Evolutionary conservation across 192 early-diverging fungal genomes (phyloP).

Genomic region (Paraglomus brasilianum): DNA sequence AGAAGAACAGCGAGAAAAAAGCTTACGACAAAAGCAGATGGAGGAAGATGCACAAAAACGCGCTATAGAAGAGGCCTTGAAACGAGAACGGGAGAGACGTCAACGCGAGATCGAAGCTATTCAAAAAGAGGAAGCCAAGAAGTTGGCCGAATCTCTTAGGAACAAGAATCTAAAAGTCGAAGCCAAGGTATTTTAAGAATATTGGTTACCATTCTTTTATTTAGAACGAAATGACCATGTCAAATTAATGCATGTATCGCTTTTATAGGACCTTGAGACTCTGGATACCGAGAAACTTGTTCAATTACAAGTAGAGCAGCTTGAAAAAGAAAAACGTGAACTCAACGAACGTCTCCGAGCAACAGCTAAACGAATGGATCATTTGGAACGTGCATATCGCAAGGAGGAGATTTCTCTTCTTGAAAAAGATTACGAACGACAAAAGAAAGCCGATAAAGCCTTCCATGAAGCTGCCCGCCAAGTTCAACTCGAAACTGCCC

Average conservation of each 20-base stretch:
- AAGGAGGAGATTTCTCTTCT: conserved; percentile 88
- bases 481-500: conserved; percentile 64
- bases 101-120: conserved; percentile 76
- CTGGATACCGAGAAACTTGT: conserved; percentile 78
- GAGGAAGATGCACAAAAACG: conserved; percentile 80
- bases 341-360: conserved; percentile 71
- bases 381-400: conserved; percentile 91
- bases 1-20: conserved; percentile 76
- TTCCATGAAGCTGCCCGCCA: conserved; percentile 73
- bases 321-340: conserved; percentile 89
- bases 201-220: too few species aligned
- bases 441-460: conserved; percentile 81
- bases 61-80: conserved; percentile 79
- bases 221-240: too few species aligned
- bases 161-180: conserved; percentile 43
- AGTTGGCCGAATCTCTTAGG: conserved; percentile 80
- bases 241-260: conserved; percentile 8
- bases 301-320: conserved; percentile 82
- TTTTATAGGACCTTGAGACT: conserved; percentile 73
- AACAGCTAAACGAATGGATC: conserved; percentile 80
- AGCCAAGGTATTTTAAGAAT: conserved; percentile 11
- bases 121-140: conserved; percentile 77
- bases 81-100: conserved; percentile 80
- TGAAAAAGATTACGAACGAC: conserved; percentile 85
- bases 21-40: conserved; percentile 70